A percentile compares a stretch with the other conserved stretches of the same genome.
phyloP scores from a whole-genome alignment of 306 rosid species.

The Luffa acutangula region DNA sequence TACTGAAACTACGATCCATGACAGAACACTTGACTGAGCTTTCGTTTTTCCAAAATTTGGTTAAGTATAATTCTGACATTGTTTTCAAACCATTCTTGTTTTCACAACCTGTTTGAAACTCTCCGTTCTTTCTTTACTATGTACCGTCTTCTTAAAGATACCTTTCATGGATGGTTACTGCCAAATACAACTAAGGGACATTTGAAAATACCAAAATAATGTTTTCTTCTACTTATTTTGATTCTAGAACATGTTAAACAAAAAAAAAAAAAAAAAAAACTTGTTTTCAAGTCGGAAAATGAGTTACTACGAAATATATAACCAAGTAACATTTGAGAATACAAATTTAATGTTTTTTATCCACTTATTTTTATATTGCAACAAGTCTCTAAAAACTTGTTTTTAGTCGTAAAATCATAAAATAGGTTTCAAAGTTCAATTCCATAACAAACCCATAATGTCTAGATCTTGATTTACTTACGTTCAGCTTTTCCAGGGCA shows the following conservation, averaged over 20 bases:
- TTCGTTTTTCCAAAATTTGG: conserved; percentile 1
- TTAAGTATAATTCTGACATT: background rate
- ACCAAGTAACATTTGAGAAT: background rate
- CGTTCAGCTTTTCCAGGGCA: conserved; percentile 49
- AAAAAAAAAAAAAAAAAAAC: too few species aligned
- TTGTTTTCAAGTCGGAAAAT: background rate
- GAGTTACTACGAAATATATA: background rate
- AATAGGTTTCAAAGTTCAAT: background rate
- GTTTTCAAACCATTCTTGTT: background rate
- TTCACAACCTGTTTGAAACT: background rate
- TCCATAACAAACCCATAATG: background rate
- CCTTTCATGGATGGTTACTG: background rate
- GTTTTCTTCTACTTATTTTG: background rate
- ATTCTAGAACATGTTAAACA: background rate
- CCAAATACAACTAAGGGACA: background rate
- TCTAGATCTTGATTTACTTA: conserved; percentile 26
- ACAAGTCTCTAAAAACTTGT: background rate
- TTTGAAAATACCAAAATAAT: background rate
- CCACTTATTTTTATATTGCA: background rate
- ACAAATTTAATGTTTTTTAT: background rate
- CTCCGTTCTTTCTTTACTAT: background rate
- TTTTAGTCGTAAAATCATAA: background rate
- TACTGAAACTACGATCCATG: background rate
- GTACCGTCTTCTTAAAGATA: background rate
- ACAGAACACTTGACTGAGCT: background rate